Evolutionary conservation across 768 basidiomycete species (phyloP), one percentile per base, ranked within the genome.

Genomic region (Suillus bovinus): DNA sequence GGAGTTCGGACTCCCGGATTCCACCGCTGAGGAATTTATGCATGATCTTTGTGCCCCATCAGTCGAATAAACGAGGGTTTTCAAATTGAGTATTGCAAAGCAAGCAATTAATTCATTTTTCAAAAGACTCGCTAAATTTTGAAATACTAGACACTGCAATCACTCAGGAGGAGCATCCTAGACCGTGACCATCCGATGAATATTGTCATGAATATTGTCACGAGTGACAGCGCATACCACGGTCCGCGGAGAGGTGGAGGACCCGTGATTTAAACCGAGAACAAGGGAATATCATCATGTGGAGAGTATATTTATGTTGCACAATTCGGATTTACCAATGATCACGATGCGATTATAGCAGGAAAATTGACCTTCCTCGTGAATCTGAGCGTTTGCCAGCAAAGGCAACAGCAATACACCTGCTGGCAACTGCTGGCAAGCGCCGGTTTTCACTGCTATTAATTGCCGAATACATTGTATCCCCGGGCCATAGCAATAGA

Each of bases 251-350:
- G 11, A 10, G 20, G 20, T 13, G 10, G 20, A 31, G 10, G 33
- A 13, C 50, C 29, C 29, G n/a, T 5, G 33, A 33, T n/a, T 52
- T n/a, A 31, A 49, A 27, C 27, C 2, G 27, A 27, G 16, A 17
- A 49, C 74, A 82, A 77, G 9, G 14, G 27, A 47, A 24, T 47
- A 13, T 3, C 47, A 29, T 50, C 47, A 27, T 47, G 24, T 27
- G 47, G 14, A 17, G 49, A 29, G 47, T 16, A 8, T 46, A 22
- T 46, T 46, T 24, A 24, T 24, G 7, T 50, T 10, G 47, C 46
- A 44, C 10, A n/a, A n/a, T 44, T n/a, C n/a, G 16, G 24, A 8
- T 14, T 47, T 5, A 13, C 14, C 6, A 3, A 49, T 17, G 24
- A 24, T 31, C 29, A 20, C 10, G 10, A 33, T 33, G n/a, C 5